phyloP scores from a whole-genome alignment of 2,329 filamentous ascomycete genomes.

The Magnaporthiopsis rhizophila region DNA sequence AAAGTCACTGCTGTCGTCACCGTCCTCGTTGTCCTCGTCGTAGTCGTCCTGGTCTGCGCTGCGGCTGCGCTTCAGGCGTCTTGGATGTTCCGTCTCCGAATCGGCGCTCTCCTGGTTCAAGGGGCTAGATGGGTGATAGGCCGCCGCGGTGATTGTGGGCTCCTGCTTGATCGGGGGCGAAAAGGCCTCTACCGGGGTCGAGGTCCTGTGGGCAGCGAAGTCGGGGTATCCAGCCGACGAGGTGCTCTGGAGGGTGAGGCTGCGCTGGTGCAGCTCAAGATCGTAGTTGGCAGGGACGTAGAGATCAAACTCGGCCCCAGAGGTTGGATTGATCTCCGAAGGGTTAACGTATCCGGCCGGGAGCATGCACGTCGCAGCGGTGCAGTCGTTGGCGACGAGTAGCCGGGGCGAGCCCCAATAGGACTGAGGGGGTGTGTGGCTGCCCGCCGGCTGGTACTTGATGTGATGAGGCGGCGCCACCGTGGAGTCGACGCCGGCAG shows the following conservation, averaged over 20 bases:
- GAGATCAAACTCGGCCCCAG: constrained; percentile 19
- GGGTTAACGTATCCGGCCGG: constrained; percentile 24
- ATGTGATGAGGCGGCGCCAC: constrained; percentile 17
- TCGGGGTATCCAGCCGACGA: constrained; percentile 10
- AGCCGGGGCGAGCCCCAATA: constrained; percentile 13
- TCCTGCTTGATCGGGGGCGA: constrained; percentile 13
- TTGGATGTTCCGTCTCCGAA: no score
- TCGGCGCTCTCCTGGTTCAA: no score
- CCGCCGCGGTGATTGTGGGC: constrained; percentile 2
- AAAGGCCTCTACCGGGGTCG: constrained; percentile 20
- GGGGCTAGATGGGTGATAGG: background rate
- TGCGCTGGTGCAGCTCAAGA: constrained; percentile 17
- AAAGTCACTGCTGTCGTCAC: background rate
- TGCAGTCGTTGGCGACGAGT: background rate
- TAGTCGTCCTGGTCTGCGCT: background rate
- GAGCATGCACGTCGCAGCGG: background rate
- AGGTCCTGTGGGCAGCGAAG: constrained; percentile 12
- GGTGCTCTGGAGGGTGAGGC: constrained; percentile 25
- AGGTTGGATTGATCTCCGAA: constrained; percentile 22
- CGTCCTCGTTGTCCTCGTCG: background rate
- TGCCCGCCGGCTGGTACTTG: constrained; percentile 16
- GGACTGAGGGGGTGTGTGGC: constrained; percentile 20
- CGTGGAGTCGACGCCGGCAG: constrained; percentile 17
- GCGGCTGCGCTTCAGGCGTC: background rate
- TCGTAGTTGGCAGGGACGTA: constrained; percentile 18